Conservation (phyloP, 176 grass and related monocot genomes). For the Aegilops tauschii region DNA sequence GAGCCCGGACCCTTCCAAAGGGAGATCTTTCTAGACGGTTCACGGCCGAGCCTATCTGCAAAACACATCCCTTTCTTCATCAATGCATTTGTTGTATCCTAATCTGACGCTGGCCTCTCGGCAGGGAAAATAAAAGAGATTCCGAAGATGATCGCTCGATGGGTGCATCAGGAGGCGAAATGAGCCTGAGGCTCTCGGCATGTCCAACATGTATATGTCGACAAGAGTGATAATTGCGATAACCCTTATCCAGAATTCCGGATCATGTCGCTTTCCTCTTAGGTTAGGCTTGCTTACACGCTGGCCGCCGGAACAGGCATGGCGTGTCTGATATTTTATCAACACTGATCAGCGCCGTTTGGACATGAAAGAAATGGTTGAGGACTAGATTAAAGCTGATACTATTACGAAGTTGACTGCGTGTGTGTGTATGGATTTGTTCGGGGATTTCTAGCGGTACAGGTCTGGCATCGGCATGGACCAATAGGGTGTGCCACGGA, state of each 20-base stretch:
- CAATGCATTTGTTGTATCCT: neutral
- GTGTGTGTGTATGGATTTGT: neutral
- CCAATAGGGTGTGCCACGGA: neutral
- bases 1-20: neutral
- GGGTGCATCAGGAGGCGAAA: neutral
- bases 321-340: neutral
- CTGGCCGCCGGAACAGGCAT: conserved; percentile 11
- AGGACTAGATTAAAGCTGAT: neutral
- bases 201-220: neutral
- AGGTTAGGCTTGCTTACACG: conserved; percentile 44
- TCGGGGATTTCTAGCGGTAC: neutral
- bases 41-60: neutral
- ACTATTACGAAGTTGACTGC: neutral
- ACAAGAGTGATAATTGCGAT: conserved; percentile 22
- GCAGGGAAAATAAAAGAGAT: neutral
- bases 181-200: neutral
- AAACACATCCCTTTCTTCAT: conserved; percentile 15
- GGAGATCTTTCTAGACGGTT: neutral
- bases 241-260: conserved; percentile 24
- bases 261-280: conserved; percentile 20
- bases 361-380: neutral
- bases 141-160: neutral
- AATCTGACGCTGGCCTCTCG: neutral
- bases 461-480: neutral
- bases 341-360: neutral